A percentile compares a stretch with the other conserved stretches of the same genome.
These are phyloP conservation scores for Vicia villosa DNA, from an alignment of 306 rosid species.

Conservation along the genomic window DNA sequence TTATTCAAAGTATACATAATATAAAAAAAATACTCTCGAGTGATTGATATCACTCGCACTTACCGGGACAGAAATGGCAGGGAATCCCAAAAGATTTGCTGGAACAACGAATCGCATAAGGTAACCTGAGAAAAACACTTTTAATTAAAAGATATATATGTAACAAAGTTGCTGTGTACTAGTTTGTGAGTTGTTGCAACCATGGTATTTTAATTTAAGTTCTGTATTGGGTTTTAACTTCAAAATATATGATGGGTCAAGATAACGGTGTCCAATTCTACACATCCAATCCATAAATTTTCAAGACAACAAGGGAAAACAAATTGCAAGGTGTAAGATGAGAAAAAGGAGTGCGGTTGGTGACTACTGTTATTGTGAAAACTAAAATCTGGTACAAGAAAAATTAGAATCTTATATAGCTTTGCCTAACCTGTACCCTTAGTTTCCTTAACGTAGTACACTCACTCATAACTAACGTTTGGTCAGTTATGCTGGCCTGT, in stretches of 20 bases:
- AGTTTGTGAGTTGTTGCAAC: neutral
- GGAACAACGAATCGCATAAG: conserved; percentile 79
- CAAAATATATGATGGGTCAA: conserved; percentile 16
- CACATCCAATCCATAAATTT: conserved; percentile 3
- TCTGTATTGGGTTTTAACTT: conserved; percentile 4
- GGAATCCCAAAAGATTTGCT: conserved; percentile 86
- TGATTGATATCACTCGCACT: conserved; percentile 43
- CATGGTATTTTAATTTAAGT: conserved; percentile 10
- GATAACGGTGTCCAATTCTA: neutral
- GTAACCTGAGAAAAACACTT: conserved; percentile 51
- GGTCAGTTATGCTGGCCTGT: too few species aligned
- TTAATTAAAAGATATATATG: conserved; percentile 5
- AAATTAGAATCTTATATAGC: too few species aligned
- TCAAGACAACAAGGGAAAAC: neutral
- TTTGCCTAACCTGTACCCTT: too few species aligned
- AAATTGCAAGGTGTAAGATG: neutral
- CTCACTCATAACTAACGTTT: too few species aligned
- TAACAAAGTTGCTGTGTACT: conserved; percentile 19
- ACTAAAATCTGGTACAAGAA: too few species aligned
- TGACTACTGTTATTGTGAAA: too few species aligned
- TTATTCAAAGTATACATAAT: conserved; percentile 2
- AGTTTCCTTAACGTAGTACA: too few species aligned
- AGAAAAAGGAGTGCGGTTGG: too few species aligned
- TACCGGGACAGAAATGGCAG: conserved; percentile 94
- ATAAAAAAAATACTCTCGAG: neutral